These are phyloP conservation scores for Aethionema arabicum DNA, from an alignment of 345 rosid species.

Conservation along the genomic window DNA sequence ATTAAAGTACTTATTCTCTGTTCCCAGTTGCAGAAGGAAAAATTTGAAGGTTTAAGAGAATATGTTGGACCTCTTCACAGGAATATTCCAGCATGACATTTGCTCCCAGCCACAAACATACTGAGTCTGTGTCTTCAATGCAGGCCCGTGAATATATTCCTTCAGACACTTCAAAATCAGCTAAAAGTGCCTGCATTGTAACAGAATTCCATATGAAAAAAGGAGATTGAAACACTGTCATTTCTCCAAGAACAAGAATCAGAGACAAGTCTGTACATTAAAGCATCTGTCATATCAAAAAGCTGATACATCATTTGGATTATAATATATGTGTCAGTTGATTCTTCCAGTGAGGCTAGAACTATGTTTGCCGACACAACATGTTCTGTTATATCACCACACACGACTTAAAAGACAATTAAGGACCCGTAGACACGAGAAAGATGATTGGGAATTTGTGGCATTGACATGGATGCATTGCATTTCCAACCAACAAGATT, in stretches of 20 bases:
- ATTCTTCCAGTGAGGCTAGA: conserved; percentile 23
- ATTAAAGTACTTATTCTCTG: conserved; percentile 29
- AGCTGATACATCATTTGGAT: conserved; percentile 8
- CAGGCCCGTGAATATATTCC: conserved; percentile 84
- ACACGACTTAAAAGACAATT: conserved; percentile 7
- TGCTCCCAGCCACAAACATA: conserved; percentile 93
- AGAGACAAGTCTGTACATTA: not conserved
- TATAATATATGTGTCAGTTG: not conserved
- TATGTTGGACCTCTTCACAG: conserved; percentile 63
- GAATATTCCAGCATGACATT: conserved; percentile 98
- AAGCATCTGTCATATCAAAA: conserved; percentile 11
- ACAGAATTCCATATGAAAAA: conserved; percentile 13
- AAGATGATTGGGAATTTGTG: not conserved
- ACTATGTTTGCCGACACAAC: conserved; percentile 14
- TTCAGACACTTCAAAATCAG: conserved; percentile 95
- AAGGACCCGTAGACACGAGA: not conserved
- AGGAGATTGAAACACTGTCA: not conserved
- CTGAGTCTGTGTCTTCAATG: conserved; percentile 69
- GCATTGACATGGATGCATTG: not conserved
- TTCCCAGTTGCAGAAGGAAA: conserved; percentile 25
- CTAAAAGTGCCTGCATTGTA: conserved; percentile 54
- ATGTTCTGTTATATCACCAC: conserved; percentile 24
- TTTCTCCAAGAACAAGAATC: conserved; percentile 2
- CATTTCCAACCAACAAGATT: conserved; percentile 4
- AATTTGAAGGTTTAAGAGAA: conserved; percentile 1